phyloP scores from a whole-genome alignment of 2,329 filamentous ascomycete species.

The Atkinsonella hypoxylon region DNA sequence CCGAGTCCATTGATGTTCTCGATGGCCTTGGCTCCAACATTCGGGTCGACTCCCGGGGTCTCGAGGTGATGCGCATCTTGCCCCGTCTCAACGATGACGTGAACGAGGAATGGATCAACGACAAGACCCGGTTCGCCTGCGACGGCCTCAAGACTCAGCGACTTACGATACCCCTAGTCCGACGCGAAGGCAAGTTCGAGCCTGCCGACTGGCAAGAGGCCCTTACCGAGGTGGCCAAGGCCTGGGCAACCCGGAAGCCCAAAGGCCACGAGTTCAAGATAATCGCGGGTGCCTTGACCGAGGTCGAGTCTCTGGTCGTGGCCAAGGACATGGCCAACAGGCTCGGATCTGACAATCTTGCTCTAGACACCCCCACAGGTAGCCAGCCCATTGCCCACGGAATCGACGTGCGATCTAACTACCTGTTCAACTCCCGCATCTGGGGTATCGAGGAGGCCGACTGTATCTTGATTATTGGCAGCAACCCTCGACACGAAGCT shows the following conservation, averaged over 20 bases:
- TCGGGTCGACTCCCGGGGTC: constrained; percentile 79
- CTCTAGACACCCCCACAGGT: constrained; percentile 79
- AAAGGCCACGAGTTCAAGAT: constrained; percentile 94
- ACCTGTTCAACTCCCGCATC: constrained; percentile 92
- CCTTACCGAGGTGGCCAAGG: constrained; percentile 71
- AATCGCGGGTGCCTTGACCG: constrained; percentile 79
- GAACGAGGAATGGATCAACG: constrained; percentile 99
- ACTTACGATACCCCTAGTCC: constrained; percentile 82
- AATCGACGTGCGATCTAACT: constrained; percentile 86
- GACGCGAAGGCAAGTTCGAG: constrained; percentile 80
- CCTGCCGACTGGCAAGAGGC: constrained; percentile 94
- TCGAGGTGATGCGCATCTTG: constrained; percentile 91
- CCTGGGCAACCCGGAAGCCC: constrained; percentile 66
- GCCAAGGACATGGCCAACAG: constrained; percentile 97
- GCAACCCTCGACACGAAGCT: constrained; percentile 90
- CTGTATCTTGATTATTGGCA: constrained; percentile 81
- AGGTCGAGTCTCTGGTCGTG: constrained; percentile 87
- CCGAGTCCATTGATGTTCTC: constrained; percentile 88
- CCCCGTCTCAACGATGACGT: constrained; percentile 94
- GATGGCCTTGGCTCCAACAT: constrained; percentile 92
- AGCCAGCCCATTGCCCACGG: constrained; percentile 80
- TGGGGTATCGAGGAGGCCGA: constrained; percentile 90
- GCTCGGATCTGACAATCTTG: constrained; percentile 90
- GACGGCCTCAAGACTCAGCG: constrained; percentile 95
- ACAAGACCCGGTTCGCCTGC: constrained; percentile 93